phyloP scores from a whole-genome alignment of 164 flowering plant genomes.

The Nymphaea thermarum region DNA sequence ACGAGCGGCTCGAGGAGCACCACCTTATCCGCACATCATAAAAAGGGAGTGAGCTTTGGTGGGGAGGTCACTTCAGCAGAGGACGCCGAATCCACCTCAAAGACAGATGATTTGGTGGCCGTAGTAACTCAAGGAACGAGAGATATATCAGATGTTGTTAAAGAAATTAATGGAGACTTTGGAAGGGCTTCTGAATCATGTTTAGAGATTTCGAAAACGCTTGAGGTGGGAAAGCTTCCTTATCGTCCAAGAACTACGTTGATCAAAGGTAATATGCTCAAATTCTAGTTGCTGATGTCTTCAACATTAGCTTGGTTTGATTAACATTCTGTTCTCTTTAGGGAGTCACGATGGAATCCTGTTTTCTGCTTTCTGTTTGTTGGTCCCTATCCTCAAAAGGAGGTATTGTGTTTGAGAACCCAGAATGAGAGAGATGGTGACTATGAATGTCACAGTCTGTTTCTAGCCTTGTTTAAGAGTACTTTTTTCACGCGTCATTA shows the following conservation, averaged over 20 bases:
- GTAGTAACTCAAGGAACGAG: constrained; percentile 41
- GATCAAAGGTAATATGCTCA: constrained; percentile 38
- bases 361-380: no score
- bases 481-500: no score
- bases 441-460: no score
- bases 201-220: constrained; percentile 66
- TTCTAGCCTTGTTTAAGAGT: no score
- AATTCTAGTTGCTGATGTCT: no score
- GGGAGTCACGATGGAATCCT: background rate
- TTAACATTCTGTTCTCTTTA: no score
- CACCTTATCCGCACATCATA: background rate
- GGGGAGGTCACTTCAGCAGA: background rate
- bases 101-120: constrained; percentile 37
- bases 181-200: constrained; percentile 57
- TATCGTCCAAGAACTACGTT: constrained; percentile 37
- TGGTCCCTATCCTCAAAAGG: no score
- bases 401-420: no score
- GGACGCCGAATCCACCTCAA: constrained; percentile 14
- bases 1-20: background rate
- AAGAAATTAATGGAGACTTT: constrained; percentile 73
- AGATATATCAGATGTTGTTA: constrained; percentile 68
- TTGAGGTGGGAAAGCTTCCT: constrained; percentile 74
- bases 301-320: no score
- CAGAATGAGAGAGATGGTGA: no score
- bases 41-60: constrained; percentile 10